phyloP scores from a whole-genome alignment of 2,329 filamentous ascomycete genomes.

The Penicillium sp. region DNA sequence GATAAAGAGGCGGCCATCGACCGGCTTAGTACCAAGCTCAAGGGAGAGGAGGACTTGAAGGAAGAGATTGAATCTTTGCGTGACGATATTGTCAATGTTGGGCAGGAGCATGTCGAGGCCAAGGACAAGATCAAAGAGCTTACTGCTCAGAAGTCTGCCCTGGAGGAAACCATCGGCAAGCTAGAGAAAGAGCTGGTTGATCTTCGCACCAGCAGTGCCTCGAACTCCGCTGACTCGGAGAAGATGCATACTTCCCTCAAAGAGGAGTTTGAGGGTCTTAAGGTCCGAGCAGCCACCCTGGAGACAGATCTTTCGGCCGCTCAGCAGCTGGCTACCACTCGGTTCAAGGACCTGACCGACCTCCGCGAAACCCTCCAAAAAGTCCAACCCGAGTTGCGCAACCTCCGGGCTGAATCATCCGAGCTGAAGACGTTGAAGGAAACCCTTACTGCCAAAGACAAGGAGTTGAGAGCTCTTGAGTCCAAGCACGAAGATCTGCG shows the following conservation, averaged over 20 bases:
- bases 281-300: conserved; percentile 66
- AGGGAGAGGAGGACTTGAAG: conserved; percentile 72
- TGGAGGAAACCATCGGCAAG: conserved; percentile 64
- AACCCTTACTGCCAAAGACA: conserved; percentile 63
- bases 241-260: conserved; percentile 57
- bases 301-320: conserved; percentile 84
- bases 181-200: conserved; percentile 70
- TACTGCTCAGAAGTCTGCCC: conserved; percentile 64
- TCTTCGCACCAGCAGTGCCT: conserved; percentile 50
- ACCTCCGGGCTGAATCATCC: conserved; percentile 72
- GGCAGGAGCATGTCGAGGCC: conserved; percentile 79
- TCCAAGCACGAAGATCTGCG: conserved; percentile 78
- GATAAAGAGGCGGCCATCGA: conserved; percentile 73
- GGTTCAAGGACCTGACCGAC: conserved; percentile 85
- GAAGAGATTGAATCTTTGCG: conserved; percentile 85
- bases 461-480: conserved; percentile 74
- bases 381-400: conserved; percentile 80
- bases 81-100: conserved; percentile 75
- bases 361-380: conserved; percentile 78
- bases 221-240: conserved; percentile 49
- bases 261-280: conserved; percentile 69
- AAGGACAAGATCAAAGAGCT: conserved; percentile 74
- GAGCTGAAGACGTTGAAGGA: conserved; percentile 73
- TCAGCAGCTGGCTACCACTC: conserved; percentile 78
- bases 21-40: conserved; percentile 67